A percentile compares a stretch with the other conserved stretches of the same genome.
Conservation (phyloP, 2,329 filamentous ascomycete species). For the Myriosclerotinia curreyana region DNA sequence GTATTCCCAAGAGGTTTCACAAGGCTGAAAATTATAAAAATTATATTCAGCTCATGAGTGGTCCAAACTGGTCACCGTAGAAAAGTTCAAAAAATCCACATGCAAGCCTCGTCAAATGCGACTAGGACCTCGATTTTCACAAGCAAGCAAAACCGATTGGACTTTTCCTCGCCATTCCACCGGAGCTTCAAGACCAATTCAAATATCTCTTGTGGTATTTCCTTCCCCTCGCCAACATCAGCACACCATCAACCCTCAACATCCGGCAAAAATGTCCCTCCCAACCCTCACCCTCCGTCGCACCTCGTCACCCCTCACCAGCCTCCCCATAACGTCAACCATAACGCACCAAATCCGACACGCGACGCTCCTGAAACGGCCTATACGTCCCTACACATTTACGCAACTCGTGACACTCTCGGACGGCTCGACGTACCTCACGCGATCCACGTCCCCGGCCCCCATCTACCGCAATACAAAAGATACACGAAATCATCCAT, state of each 20-base stretch:
- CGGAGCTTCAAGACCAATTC: not conserved
- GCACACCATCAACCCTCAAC: conserved; percentile 5
- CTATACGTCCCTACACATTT: conserved; percentile 92
- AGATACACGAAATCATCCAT: conserved; percentile 81
- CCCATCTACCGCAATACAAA: conserved; percentile 62
- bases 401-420: conserved; percentile 92
- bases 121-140: not conserved
- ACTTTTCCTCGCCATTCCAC: conserved; percentile 12
- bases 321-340: not conserved
- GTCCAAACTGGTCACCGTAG: not conserved
- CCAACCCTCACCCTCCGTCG: conserved; percentile 29
- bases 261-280: conserved; percentile 26
- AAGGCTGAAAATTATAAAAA: conserved; percentile 19
- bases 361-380: conserved; percentile 81
- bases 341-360: conserved; percentile 50
- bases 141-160: conserved; percentile 22
- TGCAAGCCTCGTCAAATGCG: conserved; percentile 14
- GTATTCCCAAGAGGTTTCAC: not conserved
- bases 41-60: not conserved
- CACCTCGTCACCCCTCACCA: conserved; percentile 19
- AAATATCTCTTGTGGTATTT: not conserved
- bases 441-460: conserved; percentile 71
- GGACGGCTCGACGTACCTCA: conserved; percentile 81
- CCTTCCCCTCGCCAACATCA: not conserved
- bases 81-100: conserved; percentile 20